phyloP scores from a whole-genome alignment of 2,329 filamentous ascomycete species.

The Paraphaeosphaeria minitans region DNA sequence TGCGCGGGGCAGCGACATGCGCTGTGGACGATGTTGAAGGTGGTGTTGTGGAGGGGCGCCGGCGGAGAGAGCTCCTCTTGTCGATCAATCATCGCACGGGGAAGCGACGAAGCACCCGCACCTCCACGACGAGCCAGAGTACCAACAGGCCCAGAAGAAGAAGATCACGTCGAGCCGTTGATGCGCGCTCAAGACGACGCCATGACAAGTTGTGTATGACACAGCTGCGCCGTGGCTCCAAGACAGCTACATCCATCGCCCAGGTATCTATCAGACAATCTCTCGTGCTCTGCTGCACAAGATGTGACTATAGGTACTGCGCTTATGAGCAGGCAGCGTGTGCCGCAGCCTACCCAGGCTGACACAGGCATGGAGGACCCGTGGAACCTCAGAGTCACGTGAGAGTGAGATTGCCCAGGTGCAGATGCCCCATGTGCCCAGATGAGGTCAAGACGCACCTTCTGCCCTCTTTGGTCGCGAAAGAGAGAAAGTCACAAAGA shows the following conservation, averaged over 20 bases:
- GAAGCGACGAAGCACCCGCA: constrained; percentile 13
- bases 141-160: not conserved
- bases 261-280: not conserved
- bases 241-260: not conserved
- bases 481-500: too few relatives aligned
- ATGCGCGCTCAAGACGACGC: not conserved
- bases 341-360: not conserved
- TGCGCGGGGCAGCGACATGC: constrained; percentile 11
- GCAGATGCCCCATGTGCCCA: too few relatives aligned
- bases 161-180: not conserved
- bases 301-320: not conserved
- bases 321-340: not conserved
- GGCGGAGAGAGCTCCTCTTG: constrained; percentile 3
- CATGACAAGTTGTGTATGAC: not conserved
- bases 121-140: not conserved
- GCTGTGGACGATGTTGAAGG: constrained; percentile 5
- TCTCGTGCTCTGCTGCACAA: not conserved
- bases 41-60: constrained; percentile 4
- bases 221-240: not conserved
- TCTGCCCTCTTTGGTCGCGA: too few relatives aligned
- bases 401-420: too few relatives aligned
- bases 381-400: not conserved
- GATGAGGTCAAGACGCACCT: too few relatives aligned
- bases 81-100: constrained; percentile 20
- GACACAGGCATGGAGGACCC: not conserved